Percentiles rank a stretch among this genome's conserved stretches.
These are phyloP conservation scores for Osmanthus fragrans DNA, from an alignment of 257 asterid genomes.

Conservation along the genomic window DNA sequence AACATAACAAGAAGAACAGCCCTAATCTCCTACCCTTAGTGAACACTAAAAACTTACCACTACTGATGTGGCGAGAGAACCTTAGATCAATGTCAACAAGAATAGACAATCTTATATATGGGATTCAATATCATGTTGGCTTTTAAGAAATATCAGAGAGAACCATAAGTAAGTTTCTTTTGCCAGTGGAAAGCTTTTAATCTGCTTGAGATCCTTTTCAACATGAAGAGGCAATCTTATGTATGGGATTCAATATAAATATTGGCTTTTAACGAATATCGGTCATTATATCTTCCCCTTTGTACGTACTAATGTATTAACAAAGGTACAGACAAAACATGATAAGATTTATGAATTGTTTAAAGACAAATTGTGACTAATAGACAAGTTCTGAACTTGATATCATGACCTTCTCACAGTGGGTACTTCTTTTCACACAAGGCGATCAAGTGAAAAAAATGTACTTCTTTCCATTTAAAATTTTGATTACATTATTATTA, in stretches of 20 bases:
- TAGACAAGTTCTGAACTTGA: slow-evolving; percentile 40
- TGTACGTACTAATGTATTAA: slow-evolving; percentile 26
- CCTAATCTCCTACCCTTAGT: no score
- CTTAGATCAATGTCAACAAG: background rate
- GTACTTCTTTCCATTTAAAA: no score
- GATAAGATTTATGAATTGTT: slow-evolving; percentile 30
- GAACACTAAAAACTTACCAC: no score
- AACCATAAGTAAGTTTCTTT: no score
- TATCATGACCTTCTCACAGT: slow-evolving; percentile 30
- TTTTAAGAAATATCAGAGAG: no score
- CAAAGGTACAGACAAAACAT: slow-evolving; percentile 36
- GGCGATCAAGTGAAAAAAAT: background rate
- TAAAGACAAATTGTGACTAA: slow-evolving; percentile 34
- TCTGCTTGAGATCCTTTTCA: no score
- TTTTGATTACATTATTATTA: background rate
- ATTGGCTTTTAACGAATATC: slow-evolving; percentile 8
- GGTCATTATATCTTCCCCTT: slow-evolving; percentile 12
- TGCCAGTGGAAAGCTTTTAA: no score
- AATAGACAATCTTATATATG: no score
- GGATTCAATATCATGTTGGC: no score
- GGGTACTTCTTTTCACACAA: background rate
- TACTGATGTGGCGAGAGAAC: no score
- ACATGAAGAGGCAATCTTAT: background rate
- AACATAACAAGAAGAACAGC: background rate
- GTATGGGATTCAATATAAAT: slow-evolving; percentile 2